These are phyloP conservation scores for Verbascum thapsus DNA, from an alignment of 257 asterid species.

Conservation along the genomic window DNA sequence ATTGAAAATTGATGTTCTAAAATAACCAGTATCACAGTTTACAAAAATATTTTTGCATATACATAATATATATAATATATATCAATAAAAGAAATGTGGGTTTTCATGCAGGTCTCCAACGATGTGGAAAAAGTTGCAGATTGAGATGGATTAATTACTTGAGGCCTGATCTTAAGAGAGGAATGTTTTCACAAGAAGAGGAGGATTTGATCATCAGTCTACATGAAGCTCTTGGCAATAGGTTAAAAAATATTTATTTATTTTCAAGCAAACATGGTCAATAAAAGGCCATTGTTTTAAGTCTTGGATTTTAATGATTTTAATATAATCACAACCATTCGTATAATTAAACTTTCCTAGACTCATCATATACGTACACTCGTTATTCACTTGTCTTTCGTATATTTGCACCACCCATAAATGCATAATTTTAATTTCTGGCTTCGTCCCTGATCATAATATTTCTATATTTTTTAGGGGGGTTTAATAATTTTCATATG, in stretches of 20 bases:
- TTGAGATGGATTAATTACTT: slow-evolving; percentile 83
- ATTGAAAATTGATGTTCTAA: no score
- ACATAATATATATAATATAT: no score
- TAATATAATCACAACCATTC: no score
- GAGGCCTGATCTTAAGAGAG: slow-evolving; percentile 89
- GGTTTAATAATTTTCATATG: background rate
- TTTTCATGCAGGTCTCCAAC: slow-evolving; percentile 57
- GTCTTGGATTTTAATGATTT: no score
- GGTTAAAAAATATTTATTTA: slow-evolving; percentile 32
- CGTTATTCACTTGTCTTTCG: no score
- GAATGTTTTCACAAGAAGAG: slow-evolving; percentile 78
- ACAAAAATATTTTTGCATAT: no score
- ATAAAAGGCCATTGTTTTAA: background rate
- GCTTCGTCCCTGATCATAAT: no score
- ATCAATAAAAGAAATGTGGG: background rate
- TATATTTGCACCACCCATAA: no score
- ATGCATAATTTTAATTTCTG: no score
- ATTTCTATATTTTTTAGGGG: background rate
- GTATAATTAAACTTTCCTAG: no score
- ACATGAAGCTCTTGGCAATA: slow-evolving; percentile 76
- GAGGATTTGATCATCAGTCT: slow-evolving; percentile 67
- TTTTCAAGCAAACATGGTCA: slow-evolving; percentile 15
- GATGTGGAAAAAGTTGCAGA: slow-evolving; percentile 92
- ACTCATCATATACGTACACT: no score
- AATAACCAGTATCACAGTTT: no score